phyloP scores from a whole-genome alignment of 139 green algal species.

The Chlorella sp. region DNA sequence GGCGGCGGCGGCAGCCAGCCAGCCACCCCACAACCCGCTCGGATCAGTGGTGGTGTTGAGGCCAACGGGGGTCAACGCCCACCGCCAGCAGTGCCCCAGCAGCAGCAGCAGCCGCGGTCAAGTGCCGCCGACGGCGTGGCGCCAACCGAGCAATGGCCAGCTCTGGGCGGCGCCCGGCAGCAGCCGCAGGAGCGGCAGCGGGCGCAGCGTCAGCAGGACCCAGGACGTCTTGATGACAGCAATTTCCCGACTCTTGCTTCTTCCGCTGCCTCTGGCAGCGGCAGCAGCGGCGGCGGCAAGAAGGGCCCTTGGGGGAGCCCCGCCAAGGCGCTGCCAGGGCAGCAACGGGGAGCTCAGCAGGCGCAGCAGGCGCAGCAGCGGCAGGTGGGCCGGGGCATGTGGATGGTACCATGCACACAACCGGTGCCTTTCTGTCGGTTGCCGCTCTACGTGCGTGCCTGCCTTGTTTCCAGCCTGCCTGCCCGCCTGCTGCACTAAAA shows the following conservation, averaged over 20 bases:
- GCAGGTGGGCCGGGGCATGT: background rate
- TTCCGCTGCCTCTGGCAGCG: background rate
- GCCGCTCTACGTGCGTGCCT: too few relatives aligned
- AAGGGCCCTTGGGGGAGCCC: background rate
- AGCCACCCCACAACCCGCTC: background rate
- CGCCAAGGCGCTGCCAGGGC: too few relatives aligned
- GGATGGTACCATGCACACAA: background rate
- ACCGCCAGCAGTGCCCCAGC: background rate
- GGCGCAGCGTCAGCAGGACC: constrained; percentile 13
- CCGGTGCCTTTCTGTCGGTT: background rate
- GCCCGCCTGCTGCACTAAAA: background rate
- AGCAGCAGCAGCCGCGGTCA: background rate
- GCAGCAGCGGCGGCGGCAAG: background rate
- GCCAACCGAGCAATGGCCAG: background rate
- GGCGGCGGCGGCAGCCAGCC: constrained; percentile 17
- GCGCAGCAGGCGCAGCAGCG: background rate
- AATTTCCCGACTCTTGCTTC: constrained; percentile 24
- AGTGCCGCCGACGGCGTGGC: background rate
- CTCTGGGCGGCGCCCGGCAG: background rate
- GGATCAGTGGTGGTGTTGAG: background rate
- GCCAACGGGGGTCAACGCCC: background rate
- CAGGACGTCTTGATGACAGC: background rate
- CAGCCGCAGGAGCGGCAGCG: constrained; percentile 3
- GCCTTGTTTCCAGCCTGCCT: too few relatives aligned
- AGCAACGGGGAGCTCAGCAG: background rate